Evolutionary conservation across 78 protist genomes (phyloP).

Genomic region (Tieghemostelium lacteum): DNA sequence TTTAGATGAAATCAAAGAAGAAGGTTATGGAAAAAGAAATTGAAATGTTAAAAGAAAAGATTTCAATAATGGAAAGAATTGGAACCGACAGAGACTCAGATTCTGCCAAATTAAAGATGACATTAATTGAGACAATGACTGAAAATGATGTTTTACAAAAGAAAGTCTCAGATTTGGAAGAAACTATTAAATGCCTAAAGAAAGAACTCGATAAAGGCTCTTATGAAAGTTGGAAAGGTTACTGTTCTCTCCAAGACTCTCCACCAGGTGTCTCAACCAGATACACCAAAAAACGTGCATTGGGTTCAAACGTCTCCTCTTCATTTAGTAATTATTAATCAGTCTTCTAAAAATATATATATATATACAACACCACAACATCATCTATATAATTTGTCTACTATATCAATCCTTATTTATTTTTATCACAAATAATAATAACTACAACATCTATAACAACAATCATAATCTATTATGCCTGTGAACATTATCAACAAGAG

Average conservation of each 20-base stretch:
- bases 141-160: slow-evolving; percentile 46
- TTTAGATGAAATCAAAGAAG: slow-evolving; percentile 59
- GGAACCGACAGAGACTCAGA: slow-evolving; percentile 39
- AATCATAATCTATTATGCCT: too few species aligned
- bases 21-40: slow-evolving; percentile 59
- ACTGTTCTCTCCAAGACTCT: slow-evolving; percentile 64
- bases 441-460: too few species aligned
- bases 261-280: slow-evolving; percentile 75
- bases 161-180: slow-evolving; percentile 34
- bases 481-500: too few species aligned
- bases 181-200: slow-evolving; percentile 1
- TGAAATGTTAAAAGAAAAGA: slow-evolving; percentile 48
- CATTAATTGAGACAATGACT: slow-evolving; percentile 33
- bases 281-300: slow-evolving; percentile 63
- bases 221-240: slow-evolving; percentile 67
- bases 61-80: slow-evolving; percentile 52
- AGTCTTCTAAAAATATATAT: too few species aligned
- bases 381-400: too few species aligned
- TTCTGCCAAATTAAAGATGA: slow-evolving; percentile 20
- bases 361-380: too few species aligned
- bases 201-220: slow-evolving; percentile 48
- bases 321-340: too few species aligned
- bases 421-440: too few species aligned
- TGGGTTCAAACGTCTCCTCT: too few species aligned
- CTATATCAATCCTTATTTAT: too few species aligned